phyloP scores from a whole-genome alignment of 495 filamentous ascomycete genomes.

The Podospora appendiculata region DNA sequence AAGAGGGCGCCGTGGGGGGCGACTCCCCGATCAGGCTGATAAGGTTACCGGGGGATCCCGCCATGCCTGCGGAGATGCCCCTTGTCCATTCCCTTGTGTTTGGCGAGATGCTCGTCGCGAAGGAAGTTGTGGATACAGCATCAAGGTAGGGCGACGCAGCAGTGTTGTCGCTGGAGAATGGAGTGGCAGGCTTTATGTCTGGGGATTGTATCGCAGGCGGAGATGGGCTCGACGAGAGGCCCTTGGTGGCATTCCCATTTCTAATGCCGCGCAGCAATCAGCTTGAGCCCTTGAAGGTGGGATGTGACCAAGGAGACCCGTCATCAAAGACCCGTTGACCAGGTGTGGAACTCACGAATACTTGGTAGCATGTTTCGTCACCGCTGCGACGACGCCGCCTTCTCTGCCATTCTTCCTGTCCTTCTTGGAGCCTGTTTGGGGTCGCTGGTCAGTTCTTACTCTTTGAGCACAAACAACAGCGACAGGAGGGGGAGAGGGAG shows the following conservation, averaged over 20 bases:
- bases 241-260: constrained; percentile 26
- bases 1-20: constrained; percentile 45
- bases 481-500: background rate
- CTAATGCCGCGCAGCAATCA: constrained; percentile 14
- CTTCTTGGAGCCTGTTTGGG: constrained; percentile 35
- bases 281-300: constrained; percentile 2
- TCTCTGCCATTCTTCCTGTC: constrained; percentile 47
- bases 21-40: constrained; percentile 47
- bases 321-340: background rate
- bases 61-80: constrained; percentile 35
- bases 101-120: constrained; percentile 37
- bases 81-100: constrained; percentile 48
- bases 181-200: constrained; percentile 31
- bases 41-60: constrained; percentile 48
- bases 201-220: constrained; percentile 27
- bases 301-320: background rate
- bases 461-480: background rate
- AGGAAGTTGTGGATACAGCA: constrained; percentile 36
- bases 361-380: constrained; percentile 43
- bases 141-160: constrained; percentile 17
- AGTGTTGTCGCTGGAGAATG: constrained; percentile 24
- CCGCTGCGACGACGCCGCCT: constrained; percentile 41
- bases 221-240: constrained; percentile 29
- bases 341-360: constrained; percentile 34
- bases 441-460: background rate